Evolutionary conservation across 1,284 basidiomycete genomes (phyloP), one percentile per base, ranked within the genome.

Genomic region (Vanrija pseudolonga): DNA sequence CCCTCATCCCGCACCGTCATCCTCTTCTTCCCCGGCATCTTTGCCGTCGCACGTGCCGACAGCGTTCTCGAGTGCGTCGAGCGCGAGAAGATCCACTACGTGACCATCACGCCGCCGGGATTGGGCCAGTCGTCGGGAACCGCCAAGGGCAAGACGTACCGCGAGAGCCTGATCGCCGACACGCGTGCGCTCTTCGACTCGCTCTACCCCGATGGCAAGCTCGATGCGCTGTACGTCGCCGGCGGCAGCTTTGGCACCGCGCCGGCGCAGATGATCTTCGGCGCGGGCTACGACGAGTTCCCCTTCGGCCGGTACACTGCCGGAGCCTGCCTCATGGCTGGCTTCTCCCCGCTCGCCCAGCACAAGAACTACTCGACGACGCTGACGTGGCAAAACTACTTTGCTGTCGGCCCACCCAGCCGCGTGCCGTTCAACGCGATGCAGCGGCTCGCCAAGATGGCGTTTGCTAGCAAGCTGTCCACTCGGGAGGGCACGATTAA

Each of bases 231-330:
- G 9, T 56, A 45, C 42, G 57, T 84, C 47, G 70, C 74, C 5
- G 83, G 81, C 1, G 80, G 81, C 14, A 82, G 81, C 6, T 82
- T 79, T 55, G 84, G 84, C 20, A 81, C 80, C 0, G 76, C 79
- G 5, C 71, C 79, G 7, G 81, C 83, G 0, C 84, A 85, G 71
- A 81, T 84, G 36, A 64, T 85, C 22, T 83, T 81, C 55, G 82
- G 80, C 4, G 78, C 81, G 0, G 63, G 80, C 0, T 80, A 80
- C 67, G 76, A 80, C 60, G 60, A 69, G 18, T 84, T 85, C 60
- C 82, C 82, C 3, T 75, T 78, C 23, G 81, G 80, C 15, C 67
- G 73, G 12, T 68, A 77, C 50, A 77, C 84, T 56, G 72, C 65
- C 14, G 80, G 80, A 5, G 70, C 83, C 55, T 57, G 84, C 41